Evolutionary conservation across 345 rosid species (phyloP).

Genomic region (Hibiscus tridactylites): DNA sequence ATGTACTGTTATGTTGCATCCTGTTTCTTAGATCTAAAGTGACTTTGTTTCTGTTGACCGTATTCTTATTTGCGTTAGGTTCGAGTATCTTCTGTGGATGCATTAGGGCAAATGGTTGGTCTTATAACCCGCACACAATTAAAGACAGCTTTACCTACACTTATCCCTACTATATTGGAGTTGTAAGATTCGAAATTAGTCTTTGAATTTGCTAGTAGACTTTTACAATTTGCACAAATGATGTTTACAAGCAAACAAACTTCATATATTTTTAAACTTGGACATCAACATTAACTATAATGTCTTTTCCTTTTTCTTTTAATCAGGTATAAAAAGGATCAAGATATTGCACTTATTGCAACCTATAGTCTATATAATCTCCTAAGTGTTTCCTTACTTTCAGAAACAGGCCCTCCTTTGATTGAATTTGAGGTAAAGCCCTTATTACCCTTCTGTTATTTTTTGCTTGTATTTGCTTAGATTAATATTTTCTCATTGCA

Average conservation of each 20-base stretch:
- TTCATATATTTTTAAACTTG: neutral
- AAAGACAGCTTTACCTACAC: slow-evolving; percentile 86
- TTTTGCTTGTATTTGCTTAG: neutral
- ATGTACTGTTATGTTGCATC: neutral
- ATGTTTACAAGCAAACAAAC: neutral
- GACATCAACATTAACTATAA: neutral
- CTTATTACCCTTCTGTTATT: neutral
- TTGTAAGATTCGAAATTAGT: slow-evolving; percentile 44
- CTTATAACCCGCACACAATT: slow-evolving; percentile 73
- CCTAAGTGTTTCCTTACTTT: slow-evolving; percentile 61
- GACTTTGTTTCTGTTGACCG: neutral
- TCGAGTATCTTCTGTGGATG: slow-evolving; percentile 82
- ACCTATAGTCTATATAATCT: slow-evolving; percentile 78
- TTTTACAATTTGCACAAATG: no score
- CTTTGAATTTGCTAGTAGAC: slow-evolving; percentile 2
- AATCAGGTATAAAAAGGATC: slow-evolving; percentile 77
- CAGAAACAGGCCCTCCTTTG: slow-evolving; percentile 94
- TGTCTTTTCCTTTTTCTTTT: slow-evolving; percentile 13
- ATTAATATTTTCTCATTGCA: neutral
- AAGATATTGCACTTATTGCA: slow-evolving; percentile 71
- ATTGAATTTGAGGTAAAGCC: slow-evolving; percentile 85
- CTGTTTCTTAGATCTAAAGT: neutral
- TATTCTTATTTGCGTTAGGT: slow-evolving; percentile 47
- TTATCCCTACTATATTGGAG: slow-evolving; percentile 81
- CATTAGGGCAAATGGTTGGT: slow-evolving; percentile 96